Evolutionary conservation across 805 yeast species (phyloP).

Genomic region (Kazachstania africana): DNA sequence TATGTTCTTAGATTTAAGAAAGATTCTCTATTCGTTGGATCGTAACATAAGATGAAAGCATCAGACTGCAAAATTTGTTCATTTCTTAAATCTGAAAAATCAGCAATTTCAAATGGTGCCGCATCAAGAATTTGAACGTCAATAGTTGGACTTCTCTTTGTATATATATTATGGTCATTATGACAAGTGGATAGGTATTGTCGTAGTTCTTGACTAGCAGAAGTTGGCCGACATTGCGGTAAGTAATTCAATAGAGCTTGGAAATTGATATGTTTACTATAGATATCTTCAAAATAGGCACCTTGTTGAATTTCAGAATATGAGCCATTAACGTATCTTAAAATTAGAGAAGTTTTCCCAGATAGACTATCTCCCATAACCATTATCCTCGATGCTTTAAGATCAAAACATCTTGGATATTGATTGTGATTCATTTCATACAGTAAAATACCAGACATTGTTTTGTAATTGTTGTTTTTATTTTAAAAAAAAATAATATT

Average conservation of each 20-base stretch:
- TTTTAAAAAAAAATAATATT: too few species aligned
- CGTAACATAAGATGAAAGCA: conserved; percentile 21
- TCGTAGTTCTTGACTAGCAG: neutral
- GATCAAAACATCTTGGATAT: conserved; percentile 13
- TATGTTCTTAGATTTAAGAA: conserved; percentile 12
- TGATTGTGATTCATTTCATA: conserved; percentile 4
- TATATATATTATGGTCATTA: neutral
- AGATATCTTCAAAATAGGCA: conserved; percentile 9
- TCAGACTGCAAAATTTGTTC: conserved; percentile 22
- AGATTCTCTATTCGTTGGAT: conserved; percentile 12
- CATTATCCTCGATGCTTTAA: conserved; percentile 11
- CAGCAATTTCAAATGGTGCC: conserved; percentile 11
- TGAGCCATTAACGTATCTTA: conserved; percentile 12
- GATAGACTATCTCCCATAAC: conserved; percentile 16
- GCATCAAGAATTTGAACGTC: conserved; percentile 18
- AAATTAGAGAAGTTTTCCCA: conserved; percentile 19
- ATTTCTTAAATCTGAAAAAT: conserved; percentile 13
- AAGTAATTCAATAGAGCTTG: neutral
- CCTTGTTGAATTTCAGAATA: conserved; percentile 3
- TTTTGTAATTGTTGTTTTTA: too few species aligned
- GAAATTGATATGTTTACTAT: conserved; percentile 6
- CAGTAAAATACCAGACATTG: conserved; percentile 5
- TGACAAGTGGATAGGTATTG: neutral
- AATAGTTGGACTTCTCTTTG: conserved; percentile 3
- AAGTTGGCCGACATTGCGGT: too few species aligned